phyloP scores from a whole-genome alignment of 768 basidiomycete species.

The Clitopilus passeckerianus region DNA sequence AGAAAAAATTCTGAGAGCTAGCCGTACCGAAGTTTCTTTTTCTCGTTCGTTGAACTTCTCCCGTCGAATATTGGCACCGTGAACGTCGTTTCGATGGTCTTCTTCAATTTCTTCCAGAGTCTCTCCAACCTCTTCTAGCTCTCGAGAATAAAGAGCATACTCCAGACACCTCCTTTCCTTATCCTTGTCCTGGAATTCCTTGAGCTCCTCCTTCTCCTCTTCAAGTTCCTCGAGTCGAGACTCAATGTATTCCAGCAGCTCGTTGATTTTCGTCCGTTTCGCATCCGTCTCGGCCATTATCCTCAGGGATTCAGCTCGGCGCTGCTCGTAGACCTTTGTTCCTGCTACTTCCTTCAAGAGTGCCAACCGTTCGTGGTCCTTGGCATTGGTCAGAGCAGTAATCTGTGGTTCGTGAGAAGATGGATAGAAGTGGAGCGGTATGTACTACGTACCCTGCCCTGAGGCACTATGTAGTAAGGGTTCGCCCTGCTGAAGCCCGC shows the following conservation, averaged over 20 bases:
- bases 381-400: slow-evolving; percentile 93
- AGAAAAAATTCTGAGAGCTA: too few species aligned
- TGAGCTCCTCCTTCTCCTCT: slow-evolving; percentile 96
- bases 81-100: slow-evolving; percentile 77
- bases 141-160: slow-evolving; percentile 89
- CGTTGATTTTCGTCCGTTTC: slow-evolving; percentile 87
- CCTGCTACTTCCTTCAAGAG: slow-evolving; percentile 98
- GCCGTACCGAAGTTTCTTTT: slow-evolving; percentile 74
- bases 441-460: slow-evolving; percentile 72
- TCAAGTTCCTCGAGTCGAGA: slow-evolving; percentile 87
- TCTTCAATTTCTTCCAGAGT: slow-evolving; percentile 83
- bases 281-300: slow-evolving; percentile 97
- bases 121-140: slow-evolving; percentile 83
- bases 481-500: slow-evolving; percentile 98
- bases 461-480: slow-evolving; percentile 98
- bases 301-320: slow-evolving; percentile 85
- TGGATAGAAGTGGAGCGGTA: slow-evolving; percentile 5
- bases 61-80: slow-evolving; percentile 76
- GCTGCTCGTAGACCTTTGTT: slow-evolving; percentile 96
- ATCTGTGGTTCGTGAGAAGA: slow-evolving; percentile 49
- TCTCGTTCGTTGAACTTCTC: slow-evolving; percentile 82
- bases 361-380: slow-evolving; percentile 89
- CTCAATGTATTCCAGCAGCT: slow-evolving; percentile 88
- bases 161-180: slow-evolving; percentile 92
- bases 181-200: slow-evolving; percentile 95